A percentile compares a stretch with the other conserved stretches of the same genome.
Evolutionary conservation across 208 protist species (phyloP).

Genomic region (Trichomonas vaginalis): DNA sequence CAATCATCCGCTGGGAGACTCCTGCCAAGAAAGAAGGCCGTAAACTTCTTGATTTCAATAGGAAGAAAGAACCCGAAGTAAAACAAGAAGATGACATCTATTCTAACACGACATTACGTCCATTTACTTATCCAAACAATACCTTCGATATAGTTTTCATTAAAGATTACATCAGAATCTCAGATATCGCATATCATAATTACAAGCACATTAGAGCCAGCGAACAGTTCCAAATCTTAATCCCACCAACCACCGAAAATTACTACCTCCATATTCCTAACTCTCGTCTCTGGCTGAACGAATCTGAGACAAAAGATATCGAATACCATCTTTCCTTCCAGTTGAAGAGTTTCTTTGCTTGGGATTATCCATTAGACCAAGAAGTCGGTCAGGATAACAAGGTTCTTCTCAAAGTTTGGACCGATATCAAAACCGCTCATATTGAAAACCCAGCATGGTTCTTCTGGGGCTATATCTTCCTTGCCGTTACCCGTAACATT

Average conservation of each 20-base stretch:
- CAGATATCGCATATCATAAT: not conserved
- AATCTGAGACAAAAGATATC: not conserved
- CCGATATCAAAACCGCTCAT: no score
- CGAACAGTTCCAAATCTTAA: not conserved
- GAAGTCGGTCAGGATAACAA: no score
- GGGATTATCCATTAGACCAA: not conserved
- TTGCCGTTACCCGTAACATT: no score
- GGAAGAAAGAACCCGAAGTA: not conserved
- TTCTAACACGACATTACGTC: no score
- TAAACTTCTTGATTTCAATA: not conserved
- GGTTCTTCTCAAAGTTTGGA: no score
- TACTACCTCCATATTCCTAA: not conserved
- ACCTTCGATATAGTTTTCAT: not conserved
- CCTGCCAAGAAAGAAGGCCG: not conserved
- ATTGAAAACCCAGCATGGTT: no score
- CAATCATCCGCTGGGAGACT: not conserved
- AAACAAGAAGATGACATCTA: no score
- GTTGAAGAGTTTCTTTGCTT: not conserved
- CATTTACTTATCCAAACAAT: not conserved
- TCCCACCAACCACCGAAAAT: not conserved
- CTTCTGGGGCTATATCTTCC: no score
- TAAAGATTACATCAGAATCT: not conserved
- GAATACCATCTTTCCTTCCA: not conserved
- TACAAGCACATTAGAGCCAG: not conserved
- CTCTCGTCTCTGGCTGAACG: not conserved